Evolutionary conservation across 2,329 filamentous ascomycete species (phyloP), one percentile per base, ranked within the genome.

Genomic region (Cladosporium cucumerinum): DNA sequence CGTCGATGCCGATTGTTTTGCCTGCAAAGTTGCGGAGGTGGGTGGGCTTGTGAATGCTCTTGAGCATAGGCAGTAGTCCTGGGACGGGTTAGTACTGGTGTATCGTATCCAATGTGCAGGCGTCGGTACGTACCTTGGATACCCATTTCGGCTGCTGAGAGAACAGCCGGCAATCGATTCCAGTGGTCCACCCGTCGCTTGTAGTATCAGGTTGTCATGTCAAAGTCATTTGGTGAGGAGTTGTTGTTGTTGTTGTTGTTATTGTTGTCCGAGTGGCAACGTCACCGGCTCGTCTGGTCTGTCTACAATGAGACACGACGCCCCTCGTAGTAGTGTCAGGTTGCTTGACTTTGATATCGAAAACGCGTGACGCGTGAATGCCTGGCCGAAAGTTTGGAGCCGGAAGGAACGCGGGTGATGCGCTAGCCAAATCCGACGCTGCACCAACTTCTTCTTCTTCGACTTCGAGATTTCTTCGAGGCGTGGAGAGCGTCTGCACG

Each of bases 1-100:
- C 94, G 78, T 99, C 95, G 39, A 99, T 89, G n/a, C 91, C 96
- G 55, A 99, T 85, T 1, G 90, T 96, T 78, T 96, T 89, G 60
- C 94, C 95, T 14, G 86, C 81, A 77, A 91, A 97, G 73, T 93
- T 93, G 76, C 93, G 96, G 66, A 99, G 83, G 71, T 92, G 90
- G 59, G 87, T 90, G 74, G 91, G 90, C 74, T 91, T 93, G 66
- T 99, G 95, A 63, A 99, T 98, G 54, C 95, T 98, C 79, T 98
- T 98, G 67, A 99, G 87, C 66, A 98, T 84, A 43, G 92, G 92
- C 36, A 98, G 85, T 62, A 99, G 86, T 52, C 95, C 94, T 93
- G 66, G 25, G 14, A n/a, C 26, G 11, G 8, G 51, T 64, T 8
- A 64, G 62, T 30, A 21, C 23, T 12, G 21, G 34, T 32, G 5